Evolutionary conservation across 805 yeast species (phyloP).

Genomic region (Barnettozyma botsteinii): DNA sequence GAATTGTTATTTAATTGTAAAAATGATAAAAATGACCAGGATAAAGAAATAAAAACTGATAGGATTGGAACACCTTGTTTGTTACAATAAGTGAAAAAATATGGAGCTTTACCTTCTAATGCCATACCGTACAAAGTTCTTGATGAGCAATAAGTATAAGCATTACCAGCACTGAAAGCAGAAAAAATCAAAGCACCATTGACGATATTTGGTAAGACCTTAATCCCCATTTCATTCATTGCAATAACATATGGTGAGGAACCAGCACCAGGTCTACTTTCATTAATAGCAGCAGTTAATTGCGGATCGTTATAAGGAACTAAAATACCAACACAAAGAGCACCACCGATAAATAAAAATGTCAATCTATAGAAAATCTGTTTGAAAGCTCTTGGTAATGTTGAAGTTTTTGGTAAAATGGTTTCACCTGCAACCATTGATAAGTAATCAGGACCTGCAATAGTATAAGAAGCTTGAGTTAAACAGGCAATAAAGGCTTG

Average conservation of each 20-base stretch:
- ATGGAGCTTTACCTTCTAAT: constrained; percentile 67
- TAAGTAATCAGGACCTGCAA: constrained; percentile 83
- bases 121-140: constrained; percentile 67
- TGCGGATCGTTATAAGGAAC: constrained; percentile 64
- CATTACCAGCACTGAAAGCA: constrained; percentile 80
- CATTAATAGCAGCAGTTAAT: constrained; percentile 49
- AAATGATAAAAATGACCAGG: constrained; percentile 62
- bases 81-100: constrained; percentile 54
- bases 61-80: constrained; percentile 65
- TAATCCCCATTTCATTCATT: constrained; percentile 63
- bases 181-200: constrained; percentile 72
- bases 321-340: constrained; percentile 72
- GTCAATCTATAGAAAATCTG: constrained; percentile 67
- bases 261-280: constrained; percentile 68
- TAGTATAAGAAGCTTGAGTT: constrained; percentile 68
- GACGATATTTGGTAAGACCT: constrained; percentile 66
- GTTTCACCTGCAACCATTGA: constrained; percentile 85
- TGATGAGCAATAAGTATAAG: constrained; percentile 69
- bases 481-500: constrained; percentile 69
- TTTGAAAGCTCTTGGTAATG: constrained; percentile 72
- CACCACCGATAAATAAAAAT: constrained; percentile 65
- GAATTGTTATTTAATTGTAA: constrained; percentile 57
- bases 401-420: constrained; percentile 54
- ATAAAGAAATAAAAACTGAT: constrained; percentile 43
- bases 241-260: constrained; percentile 82